Conservation (phyloP, 2,329 filamentous ascomycete genomes). For the Thielaviopsis ethacetica region DNA sequence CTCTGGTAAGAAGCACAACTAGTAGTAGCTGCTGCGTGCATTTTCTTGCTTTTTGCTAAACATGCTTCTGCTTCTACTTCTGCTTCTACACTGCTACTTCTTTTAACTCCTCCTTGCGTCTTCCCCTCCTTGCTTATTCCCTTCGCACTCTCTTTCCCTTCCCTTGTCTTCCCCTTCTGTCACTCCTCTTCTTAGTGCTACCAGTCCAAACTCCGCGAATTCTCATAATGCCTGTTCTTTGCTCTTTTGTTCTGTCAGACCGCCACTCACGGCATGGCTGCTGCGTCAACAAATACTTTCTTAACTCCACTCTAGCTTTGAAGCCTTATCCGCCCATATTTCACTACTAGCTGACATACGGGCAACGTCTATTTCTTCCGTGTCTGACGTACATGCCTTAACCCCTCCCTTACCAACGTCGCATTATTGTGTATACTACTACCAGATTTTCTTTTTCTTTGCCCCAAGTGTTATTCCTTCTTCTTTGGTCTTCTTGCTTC, state of each 20-base stretch:
- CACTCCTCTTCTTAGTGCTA: too few species aligned
- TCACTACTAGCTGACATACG: too few species aligned
- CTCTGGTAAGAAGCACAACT: neutral
- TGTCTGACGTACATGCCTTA: too few species aligned
- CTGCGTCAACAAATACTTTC: too few species aligned
- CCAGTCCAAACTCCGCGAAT: neutral
- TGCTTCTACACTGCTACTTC: constrained; percentile 5
- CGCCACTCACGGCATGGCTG: too few species aligned
- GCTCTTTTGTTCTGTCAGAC: constrained; percentile 3
- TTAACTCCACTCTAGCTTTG: too few species aligned
- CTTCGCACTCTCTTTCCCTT: neutral
- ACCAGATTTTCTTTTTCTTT: too few species aligned
- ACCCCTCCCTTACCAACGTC: too few species aligned
- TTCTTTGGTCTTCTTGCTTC: neutral
- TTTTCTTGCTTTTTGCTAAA: neutral
- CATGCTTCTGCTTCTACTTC: neutral
- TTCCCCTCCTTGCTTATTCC: neutral
- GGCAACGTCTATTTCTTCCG: too few species aligned
- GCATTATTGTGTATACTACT: too few species aligned
- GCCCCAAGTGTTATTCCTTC: neutral
- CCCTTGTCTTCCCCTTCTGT: constrained; percentile 1
- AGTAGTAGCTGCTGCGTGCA: neutral
- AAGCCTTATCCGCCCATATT: too few species aligned
- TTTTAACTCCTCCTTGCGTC: neutral
- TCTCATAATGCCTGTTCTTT: neutral